phyloP scores from a whole-genome alignment of 257 asterid species.

The Solanum chmielewskii region DNA sequence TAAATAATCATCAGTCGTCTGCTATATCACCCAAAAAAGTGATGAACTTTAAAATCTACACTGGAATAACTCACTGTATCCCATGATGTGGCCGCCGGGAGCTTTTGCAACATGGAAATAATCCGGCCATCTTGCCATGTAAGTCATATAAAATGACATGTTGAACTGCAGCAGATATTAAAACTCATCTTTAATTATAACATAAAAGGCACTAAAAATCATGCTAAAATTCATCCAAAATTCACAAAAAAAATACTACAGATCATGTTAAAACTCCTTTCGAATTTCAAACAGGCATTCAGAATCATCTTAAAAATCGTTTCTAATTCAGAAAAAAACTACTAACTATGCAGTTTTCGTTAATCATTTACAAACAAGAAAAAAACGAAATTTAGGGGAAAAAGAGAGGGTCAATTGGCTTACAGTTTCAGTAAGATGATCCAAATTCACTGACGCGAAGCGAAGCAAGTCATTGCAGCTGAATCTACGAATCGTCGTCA shows the following conservation, averaged over 20 bases:
- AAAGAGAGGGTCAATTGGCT: background rate
- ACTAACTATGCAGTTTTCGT: background rate
- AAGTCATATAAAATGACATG: slow-evolving; percentile 81
- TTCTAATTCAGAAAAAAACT: background rate
- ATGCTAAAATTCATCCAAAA: background rate
- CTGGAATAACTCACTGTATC: slow-evolving; percentile 22
- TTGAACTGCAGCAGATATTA: slow-evolving; percentile 22
- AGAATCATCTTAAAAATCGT: background rate
- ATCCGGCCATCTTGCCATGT: slow-evolving; percentile 98
- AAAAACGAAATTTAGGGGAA: background rate
- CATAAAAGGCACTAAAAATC: background rate
- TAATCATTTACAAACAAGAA: background rate
- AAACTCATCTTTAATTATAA: background rate
- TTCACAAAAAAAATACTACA: background rate
- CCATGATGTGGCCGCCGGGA: slow-evolving; percentile 64
- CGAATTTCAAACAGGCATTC: background rate
- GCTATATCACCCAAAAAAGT: background rate
- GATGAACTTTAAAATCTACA: background rate
- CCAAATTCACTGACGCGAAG: slow-evolving; percentile 76
- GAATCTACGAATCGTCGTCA: slow-evolving; percentile 89
- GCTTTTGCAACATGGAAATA: slow-evolving; percentile 91
- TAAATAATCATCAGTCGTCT: background rate
- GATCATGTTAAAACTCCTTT: background rate
- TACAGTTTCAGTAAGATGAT: slow-evolving; percentile 91
- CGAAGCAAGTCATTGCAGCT: slow-evolving; percentile 96